Conservation (phyloP, 345 rosid species). For the Cardamine chenopodiifolia region DNA sequence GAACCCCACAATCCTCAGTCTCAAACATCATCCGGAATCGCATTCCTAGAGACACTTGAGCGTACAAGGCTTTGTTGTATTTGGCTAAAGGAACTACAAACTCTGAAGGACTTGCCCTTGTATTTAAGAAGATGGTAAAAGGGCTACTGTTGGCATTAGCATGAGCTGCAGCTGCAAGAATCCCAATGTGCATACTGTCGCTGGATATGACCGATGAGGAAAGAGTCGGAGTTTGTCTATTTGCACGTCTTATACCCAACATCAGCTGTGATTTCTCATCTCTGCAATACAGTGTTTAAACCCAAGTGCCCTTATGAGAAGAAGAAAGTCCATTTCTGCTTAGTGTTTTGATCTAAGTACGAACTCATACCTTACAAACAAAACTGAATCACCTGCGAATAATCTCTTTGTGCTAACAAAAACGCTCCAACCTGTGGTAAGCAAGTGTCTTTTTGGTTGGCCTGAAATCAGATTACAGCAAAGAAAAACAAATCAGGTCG, state of each 20-base stretch:
- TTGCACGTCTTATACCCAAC: conserved; percentile 81
- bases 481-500: conserved; percentile 14
- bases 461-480: conserved; percentile 50
- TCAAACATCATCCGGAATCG: conserved; percentile 97
- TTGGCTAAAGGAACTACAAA: conserved; percentile 95
- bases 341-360: conserved; percentile 9
- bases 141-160: conserved; percentile 95
- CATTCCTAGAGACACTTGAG: conserved; percentile 91
- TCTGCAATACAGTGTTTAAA: conserved; percentile 44
- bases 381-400: conserved; percentile 81
- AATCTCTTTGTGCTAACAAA: conserved; percentile 87
- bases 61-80: conserved; percentile 75
- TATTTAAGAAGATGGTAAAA: conserved; percentile 85
- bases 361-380: conserved; percentile 67
- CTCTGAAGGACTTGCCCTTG: conserved; percentile 95
- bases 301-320: not conserved
- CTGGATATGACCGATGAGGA: conserved; percentile 91
- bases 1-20: conserved; percentile 87
- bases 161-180: conserved; percentile 97
- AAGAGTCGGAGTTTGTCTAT: conserved; percentile 79
- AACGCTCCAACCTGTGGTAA: conserved; percentile 92
- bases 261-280: conserved; percentile 89
- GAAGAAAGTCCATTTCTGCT: conserved; percentile 2
- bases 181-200: conserved; percentile 98
- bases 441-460: conserved; percentile 90